Evolutionary conservation across 2,329 filamentous ascomycete genomes (phyloP).

Genomic region (Falciphora oryzae): DNA sequence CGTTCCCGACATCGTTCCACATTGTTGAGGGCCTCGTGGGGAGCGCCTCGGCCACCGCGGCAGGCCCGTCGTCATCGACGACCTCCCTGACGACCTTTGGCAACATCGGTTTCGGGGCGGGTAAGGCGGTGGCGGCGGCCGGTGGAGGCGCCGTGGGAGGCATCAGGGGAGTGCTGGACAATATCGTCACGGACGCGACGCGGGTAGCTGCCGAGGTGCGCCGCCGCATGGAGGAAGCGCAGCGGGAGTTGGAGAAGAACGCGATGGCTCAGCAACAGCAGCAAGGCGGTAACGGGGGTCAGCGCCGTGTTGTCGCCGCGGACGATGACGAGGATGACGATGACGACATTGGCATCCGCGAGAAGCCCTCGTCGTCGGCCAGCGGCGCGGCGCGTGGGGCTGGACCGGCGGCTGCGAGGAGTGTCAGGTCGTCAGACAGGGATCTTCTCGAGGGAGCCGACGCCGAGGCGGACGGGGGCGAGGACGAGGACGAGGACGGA

Average conservation of each 20-base stretch:
- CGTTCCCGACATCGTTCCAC: conserved; percentile 89
- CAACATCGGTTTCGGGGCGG: conserved; percentile 55
- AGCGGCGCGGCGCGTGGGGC: conserved; percentile 37
- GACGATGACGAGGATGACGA: conserved; percentile 57
- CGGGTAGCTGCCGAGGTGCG: conserved; percentile 89
- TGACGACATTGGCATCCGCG: conserved; percentile 56
- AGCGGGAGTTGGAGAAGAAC: conserved; percentile 83
- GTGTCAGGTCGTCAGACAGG: conserved; percentile 60
- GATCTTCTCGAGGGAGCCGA: conserved; percentile 71
- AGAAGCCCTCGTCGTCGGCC: conserved; percentile 18
- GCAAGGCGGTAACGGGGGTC: conserved; percentile 33
- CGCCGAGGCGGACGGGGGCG: conserved; percentile 52
- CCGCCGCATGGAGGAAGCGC: conserved; percentile 90
- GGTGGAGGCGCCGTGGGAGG: conserved; percentile 58
- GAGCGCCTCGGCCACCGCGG: conserved; percentile 19
- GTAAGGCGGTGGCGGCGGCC: conserved; percentile 35
- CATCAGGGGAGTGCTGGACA: conserved; percentile 87
- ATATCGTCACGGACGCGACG: conserved; percentile 97
- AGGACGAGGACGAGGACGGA: conserved; percentile 6
- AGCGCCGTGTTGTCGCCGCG: conserved; percentile 56
- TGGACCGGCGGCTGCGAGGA: conserved; percentile 39
- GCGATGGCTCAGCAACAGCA: conserved; percentile 51
- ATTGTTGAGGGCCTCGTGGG: conserved; percentile 60
- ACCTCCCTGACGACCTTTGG: conserved; percentile 71
- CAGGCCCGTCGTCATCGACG: conserved; percentile 48